Conservation (phyloP, 805 yeast genomes). For the Kregervanrija pseudodelftensis region DNA sequence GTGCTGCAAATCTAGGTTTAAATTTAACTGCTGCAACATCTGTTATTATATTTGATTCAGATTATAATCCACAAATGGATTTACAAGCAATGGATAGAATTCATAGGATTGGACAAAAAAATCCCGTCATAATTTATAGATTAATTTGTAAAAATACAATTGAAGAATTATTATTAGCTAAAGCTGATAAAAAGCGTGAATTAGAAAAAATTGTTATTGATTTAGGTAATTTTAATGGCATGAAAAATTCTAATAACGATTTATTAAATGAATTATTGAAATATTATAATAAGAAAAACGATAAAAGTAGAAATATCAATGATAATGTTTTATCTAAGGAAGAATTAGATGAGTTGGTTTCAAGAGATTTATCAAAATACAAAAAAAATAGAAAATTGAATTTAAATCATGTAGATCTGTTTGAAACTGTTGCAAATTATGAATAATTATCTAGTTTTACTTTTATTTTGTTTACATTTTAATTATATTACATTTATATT, state of each 20-base stretch:
- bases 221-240: slow-evolving; percentile 47
- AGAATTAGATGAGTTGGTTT: slow-evolving; percentile 40
- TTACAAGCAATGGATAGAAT: slow-evolving; percentile 94
- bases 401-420: not conserved
- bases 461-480: too few species aligned
- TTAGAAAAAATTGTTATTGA: slow-evolving; percentile 72
- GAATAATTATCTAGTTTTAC: too few species aligned
- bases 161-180: slow-evolving; percentile 73
- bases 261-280: slow-evolving; percentile 26
- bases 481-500: too few species aligned
- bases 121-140: slow-evolving; percentile 77
- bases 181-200: slow-evolving; percentile 73
- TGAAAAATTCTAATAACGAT: slow-evolving; percentile 2
- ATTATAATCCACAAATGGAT: slow-evolving; percentile 97
- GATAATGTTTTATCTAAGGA: slow-evolving; percentile 27
- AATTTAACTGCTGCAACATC: slow-evolving; percentile 84
- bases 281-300: slow-evolving; percentile 21
- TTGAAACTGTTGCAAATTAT: too few species aligned
- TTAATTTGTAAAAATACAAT: slow-evolving; percentile 71
- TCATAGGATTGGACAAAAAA: slow-evolving; percentile 85
- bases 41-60: slow-evolving; percentile 84
- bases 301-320: slow-evolving; percentile 15
- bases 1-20: slow-evolving; percentile 94
- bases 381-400: slow-evolving; percentile 1
- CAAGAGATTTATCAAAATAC: slow-evolving; percentile 1